Base-by-base conservation (phyloP, 495 filamentous ascomycete species). In the Aspergillus sparsus region DNA sequence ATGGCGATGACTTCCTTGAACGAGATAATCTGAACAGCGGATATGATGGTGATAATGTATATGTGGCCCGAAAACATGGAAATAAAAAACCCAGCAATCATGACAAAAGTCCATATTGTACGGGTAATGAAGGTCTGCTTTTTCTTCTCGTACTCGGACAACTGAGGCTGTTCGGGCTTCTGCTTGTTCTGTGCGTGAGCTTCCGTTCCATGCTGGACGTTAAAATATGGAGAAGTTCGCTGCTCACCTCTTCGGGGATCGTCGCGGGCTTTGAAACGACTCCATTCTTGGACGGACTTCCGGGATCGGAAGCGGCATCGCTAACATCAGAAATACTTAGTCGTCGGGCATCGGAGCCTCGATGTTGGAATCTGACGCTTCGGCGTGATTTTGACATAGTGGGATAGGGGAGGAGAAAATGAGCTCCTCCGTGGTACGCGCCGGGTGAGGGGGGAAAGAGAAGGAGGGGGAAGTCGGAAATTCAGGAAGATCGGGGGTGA, bases 1-100 rank as follows among this genome's bases (percentile, higher is more conserved):
- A 99, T 99, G 56, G 93, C 92, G 69, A 99, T 97, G 62, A 99
- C 95, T 72, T 99, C 95, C 78, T 98, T 98, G 84, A 98, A 99
- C 11, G 92, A 97, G 55, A 98, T 82, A 67, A 99, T 93, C 72
- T 99, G 95, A 32, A 99, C 82, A 31, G 87, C 90, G 36, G 94
- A 97, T 45, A 97, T 88, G 66, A 97, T 87, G 55, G 82, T 88
- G 70, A 99, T 89, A 63, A 99, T 87, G 77, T 98, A 99, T 69
- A 99, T 92, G 71, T 99, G 95, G 39, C 95, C 95, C 47, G 91
- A 88, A 72, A 96, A 93, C 78, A 99, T 85, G 59, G 89, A 84
- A 49, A 83, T 83, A 79, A 97, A 98, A 81, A 99, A 99, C 62
- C 82, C 82, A 12, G 80, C 90, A 66, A 99, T 96, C 95, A 99